phyloP scores from a whole-genome alignment of 805 yeast species.

The Candida methanosorbosa region DNA sequence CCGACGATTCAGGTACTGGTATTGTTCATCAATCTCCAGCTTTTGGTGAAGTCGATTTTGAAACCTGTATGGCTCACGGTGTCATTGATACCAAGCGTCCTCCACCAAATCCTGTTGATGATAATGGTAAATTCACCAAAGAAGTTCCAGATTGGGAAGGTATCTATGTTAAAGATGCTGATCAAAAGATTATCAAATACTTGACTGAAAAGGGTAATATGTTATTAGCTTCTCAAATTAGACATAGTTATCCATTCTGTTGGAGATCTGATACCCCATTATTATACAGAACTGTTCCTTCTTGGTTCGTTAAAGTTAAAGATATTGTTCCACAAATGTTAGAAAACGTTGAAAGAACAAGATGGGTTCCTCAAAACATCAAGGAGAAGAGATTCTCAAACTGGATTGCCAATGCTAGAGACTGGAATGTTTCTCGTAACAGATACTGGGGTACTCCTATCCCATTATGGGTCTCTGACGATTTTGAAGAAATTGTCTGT shows the following conservation, averaged over 20 bases:
- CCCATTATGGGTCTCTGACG: constrained; percentile 96
- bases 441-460: constrained; percentile 99
- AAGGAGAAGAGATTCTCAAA: constrained; percentile 94
- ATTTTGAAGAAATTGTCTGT: constrained; percentile 86
- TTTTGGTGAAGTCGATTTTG: constrained; percentile 98
- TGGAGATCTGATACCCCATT: constrained; percentile 99
- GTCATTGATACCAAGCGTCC: constrained; percentile 56
- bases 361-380: constrained; percentile 89
- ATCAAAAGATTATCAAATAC: constrained; percentile 77
- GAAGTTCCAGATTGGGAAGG: constrained; percentile 75
- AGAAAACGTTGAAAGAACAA: constrained; percentile 73
- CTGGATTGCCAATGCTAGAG: constrained; percentile 99
- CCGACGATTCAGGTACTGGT: constrained; percentile 97
- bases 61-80: constrained; percentile 68
- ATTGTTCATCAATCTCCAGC: constrained; percentile 98
- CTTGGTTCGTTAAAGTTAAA: constrained; percentile 93
- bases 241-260: constrained; percentile 98
- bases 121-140: constrained; percentile 72
- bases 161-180: constrained; percentile 91
- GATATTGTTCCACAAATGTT: constrained; percentile 87
- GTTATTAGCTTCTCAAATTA: constrained; percentile 70
- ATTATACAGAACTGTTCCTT: constrained; percentile 92
- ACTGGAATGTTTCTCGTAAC: constrained; percentile 97
- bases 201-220: constrained; percentile 72
- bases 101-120: constrained; percentile 96